Percentiles rank a stretch among this genome's conserved stretches.
Evolutionary conservation across 495 filamentous ascomycete genomes (phyloP).

Genomic region (Emericellopsis terricola): DNA sequence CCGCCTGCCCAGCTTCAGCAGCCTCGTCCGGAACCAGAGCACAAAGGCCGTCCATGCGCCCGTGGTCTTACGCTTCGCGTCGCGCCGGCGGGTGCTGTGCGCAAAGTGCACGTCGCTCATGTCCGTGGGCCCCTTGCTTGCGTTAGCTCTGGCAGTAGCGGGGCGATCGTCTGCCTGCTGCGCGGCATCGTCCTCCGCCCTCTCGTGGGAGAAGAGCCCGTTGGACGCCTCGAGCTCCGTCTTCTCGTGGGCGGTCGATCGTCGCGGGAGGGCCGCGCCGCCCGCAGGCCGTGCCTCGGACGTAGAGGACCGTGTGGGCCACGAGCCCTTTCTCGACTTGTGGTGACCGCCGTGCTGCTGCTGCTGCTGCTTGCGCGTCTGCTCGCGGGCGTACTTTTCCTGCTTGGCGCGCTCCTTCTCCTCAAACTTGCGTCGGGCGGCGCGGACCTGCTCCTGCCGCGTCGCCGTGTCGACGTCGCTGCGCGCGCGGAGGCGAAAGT

Average conservation of each 20-base stretch:
- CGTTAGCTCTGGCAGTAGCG: conserved; percentile 15
- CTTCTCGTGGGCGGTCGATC: neutral
- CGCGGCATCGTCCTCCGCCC: neutral
- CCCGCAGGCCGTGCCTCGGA: neutral
- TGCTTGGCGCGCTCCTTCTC: conserved; percentile 34
- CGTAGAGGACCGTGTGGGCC: neutral
- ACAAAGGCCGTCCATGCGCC: conserved; percentile 33
- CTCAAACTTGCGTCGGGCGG: conserved; percentile 33
- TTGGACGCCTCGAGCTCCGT: neutral
- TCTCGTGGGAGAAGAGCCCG: too few relatives aligned
- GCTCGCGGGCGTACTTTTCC: conserved; percentile 35
- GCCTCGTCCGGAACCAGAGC: conserved; percentile 34
- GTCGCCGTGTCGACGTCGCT: conserved; percentile 29
- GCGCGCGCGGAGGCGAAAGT: conserved; percentile 31
- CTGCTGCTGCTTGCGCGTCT: conserved; percentile 31
- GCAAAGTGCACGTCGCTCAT: conserved; percentile 17
- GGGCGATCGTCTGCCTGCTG: conserved; percentile 10
- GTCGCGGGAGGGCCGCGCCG: conserved; percentile 1
- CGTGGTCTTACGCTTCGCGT: conserved; percentile 33
- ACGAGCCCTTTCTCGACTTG: neutral
- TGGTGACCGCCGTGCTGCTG: conserved; percentile 6
- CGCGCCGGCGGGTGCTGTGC: conserved; percentile 15
- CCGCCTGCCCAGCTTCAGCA: conserved; percentile 18
- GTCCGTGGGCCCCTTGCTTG: conserved; percentile 10
- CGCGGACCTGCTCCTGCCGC: conserved; percentile 27